Evolutionary conservation across 805 yeast species (phyloP), one percentile per base, ranked within the genome.

Genomic region (Saturnispora saitoi): DNA sequence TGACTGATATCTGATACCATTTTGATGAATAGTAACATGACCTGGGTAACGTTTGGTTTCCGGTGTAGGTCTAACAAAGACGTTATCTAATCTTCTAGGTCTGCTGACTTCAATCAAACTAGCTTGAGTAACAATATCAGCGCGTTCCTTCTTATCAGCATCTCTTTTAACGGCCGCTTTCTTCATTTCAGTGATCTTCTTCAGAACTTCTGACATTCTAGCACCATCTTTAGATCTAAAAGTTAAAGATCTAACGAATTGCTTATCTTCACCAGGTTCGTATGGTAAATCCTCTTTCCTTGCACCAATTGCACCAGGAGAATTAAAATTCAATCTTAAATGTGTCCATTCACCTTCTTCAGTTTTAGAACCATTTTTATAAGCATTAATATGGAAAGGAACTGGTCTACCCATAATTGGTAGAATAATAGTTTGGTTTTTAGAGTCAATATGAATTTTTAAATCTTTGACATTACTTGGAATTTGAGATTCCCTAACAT

Each of bases 31-130:
- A 54, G 87, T 86, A 49, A 91, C 77, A 17, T 82, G 78, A 31
- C 98, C 97, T 12, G 97, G 91, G 28, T 84, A 81, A 66, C 96
- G 86, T 64, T 91, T 91, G n/a, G 96, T 85, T 64, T 91, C 99
- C 0, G 97, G 97, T 43, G 90, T 87, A 36, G 99, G 99, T 64
- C 98, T 82, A 44, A 90, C 84, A 63, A 83, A 88, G 1, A 93
- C 90, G 52, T 83, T 82, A 54, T 91, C 98, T 54, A 93, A 71
- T 63, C 91, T 81, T 67, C 81, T 81, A 32, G 95, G 86, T 58
- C 98, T 78, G 41, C 90, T 85, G 50, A 83, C 77, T 66, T 90
- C 96, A 51, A 88, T 69, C 58, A 91, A 75, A 56, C 77, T 86
- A 47, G 90, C 98, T 69, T 91, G 99, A 42, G 86, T 82, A 29